A percentile compares a stretch with the other conserved stretches of the same genome.
phyloP scores from a whole-genome alignment of 2,329 filamentous ascomycete species.

The Ophiocordyceps camponoti-leonardi region DNA sequence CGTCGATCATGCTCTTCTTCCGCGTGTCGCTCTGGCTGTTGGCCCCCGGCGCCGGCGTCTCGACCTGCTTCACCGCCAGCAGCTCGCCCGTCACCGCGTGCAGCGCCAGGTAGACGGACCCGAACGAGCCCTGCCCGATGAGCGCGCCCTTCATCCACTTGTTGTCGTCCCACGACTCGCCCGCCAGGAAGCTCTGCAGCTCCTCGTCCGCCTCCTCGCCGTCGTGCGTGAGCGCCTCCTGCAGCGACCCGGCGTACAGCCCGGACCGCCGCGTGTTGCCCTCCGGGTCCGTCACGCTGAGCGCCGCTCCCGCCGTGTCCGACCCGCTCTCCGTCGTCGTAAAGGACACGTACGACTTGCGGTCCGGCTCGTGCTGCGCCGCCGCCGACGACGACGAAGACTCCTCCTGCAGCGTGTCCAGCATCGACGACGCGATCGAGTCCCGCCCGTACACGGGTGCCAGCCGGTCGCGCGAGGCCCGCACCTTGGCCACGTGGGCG shows the following conservation, averaged over 20 bases:
- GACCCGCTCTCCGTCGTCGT: slow-evolving; percentile 59
- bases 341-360: slow-evolving; percentile 91
- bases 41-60: slow-evolving; percentile 62
- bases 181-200: slow-evolving; percentile 73
- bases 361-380: slow-evolving; percentile 67
- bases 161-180: slow-evolving; percentile 88
- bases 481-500: slow-evolving; percentile 20
- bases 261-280: slow-evolving; percentile 54
- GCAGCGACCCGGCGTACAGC: slow-evolving; percentile 56
- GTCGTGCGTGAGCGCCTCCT: slow-evolving; percentile 72
- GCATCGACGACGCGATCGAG: slow-evolving; percentile 73
- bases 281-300: slow-evolving; percentile 63
- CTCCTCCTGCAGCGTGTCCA: slow-evolving; percentile 84
- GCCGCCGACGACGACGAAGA: too few relatives aligned
- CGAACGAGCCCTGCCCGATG: slow-evolving; percentile 93
- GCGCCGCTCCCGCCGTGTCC: slow-evolving; percentile 47
- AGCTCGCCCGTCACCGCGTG: slow-evolving; percentile 94
- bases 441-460: slow-evolving; percentile 47
- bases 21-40: slow-evolving; percentile 71
- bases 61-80: slow-evolving; percentile 95
- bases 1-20: slow-evolving; percentile 97
- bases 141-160: slow-evolving; percentile 99
- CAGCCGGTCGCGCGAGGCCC: slow-evolving; percentile 28
- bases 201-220: slow-evolving; percentile 86
- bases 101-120: slow-evolving; percentile 84